Evolutionary conservation across 23 red algal species (phyloP).

Genomic region (Agarophyton chilense): DNA sequence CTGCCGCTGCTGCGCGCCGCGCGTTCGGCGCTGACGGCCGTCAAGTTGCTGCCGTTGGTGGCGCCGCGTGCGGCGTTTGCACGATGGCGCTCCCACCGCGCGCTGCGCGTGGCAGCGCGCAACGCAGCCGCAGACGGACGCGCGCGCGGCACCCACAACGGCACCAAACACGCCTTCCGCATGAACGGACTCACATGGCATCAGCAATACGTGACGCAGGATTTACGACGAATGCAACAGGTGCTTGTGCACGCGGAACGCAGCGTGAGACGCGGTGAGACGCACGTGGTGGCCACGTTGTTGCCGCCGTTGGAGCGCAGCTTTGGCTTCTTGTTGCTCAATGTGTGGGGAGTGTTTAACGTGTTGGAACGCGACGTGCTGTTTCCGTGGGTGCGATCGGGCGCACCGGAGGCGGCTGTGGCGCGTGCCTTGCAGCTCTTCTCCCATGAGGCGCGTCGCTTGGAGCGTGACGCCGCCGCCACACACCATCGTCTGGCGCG

Average conservation of each 20-base stretch:
- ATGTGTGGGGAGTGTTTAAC: conserved; percentile 61
- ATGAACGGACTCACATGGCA: conserved; percentile 60
- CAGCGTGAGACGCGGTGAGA: neutral
- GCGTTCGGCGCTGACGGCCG: conserved; percentile 24
- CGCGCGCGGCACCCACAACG: neutral
- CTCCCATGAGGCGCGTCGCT: conserved; percentile 36
- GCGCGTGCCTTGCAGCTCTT: conserved; percentile 27
- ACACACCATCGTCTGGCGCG: conserved; percentile 38
- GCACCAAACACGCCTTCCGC: conserved; percentile 8
- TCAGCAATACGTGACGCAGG: conserved; percentile 42
- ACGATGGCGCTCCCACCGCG: conserved; percentile 53
- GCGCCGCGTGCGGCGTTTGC: conserved; percentile 16
- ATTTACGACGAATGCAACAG: conserved; percentile 49
- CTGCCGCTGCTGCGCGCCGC: conserved; percentile 25
- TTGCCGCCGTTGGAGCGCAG: conserved; percentile 28
- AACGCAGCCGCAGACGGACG: neutral
- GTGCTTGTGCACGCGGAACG: neutral
- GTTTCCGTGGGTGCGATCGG: conserved; percentile 50
- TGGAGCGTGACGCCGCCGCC: conserved; percentile 17
- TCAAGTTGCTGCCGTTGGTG: conserved; percentile 24
- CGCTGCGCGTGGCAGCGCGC: conserved; percentile 24
- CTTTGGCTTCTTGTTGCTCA: conserved; percentile 41
- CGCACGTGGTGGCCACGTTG: neutral
- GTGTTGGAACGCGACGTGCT: conserved; percentile 41
- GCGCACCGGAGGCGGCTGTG: conserved; percentile 6